A percentile compares a stretch with the other conserved stretches of the same genome.
These are phyloP conservation scores for Trichoderma guizhouense DNA, from an alignment of 2,329 filamentous ascomycete species.

Conservation along the genomic window DNA sequence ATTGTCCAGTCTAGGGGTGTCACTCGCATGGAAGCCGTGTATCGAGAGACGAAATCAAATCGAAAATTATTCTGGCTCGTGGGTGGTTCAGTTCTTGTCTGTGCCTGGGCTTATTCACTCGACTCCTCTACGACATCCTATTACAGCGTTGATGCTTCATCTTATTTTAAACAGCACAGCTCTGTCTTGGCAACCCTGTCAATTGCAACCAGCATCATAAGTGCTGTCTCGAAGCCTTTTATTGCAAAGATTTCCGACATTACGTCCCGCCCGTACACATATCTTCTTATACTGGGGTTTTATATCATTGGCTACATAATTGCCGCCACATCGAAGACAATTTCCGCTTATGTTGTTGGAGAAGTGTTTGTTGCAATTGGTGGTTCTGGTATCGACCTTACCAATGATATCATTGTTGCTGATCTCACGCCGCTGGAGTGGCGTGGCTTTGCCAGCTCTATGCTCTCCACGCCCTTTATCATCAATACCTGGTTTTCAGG, in stretches of 20 bases:
- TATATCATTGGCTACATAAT: slow-evolving; percentile 57
- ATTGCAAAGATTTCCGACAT: slow-evolving; percentile 61
- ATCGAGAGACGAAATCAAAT: slow-evolving; percentile 27
- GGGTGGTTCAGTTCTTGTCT: slow-evolving; percentile 29
- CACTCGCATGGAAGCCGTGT: slow-evolving; percentile 31
- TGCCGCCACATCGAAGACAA: slow-evolving; percentile 51
- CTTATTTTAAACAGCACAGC: slow-evolving; percentile 29
- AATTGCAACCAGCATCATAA: slow-evolving; percentile 36
- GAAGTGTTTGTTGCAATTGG: slow-evolving; percentile 59
- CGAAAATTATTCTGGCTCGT: slow-evolving; percentile 28
- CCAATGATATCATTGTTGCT: slow-evolving; percentile 61
- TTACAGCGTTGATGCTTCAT: slow-evolving; percentile 31
- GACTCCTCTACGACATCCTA: slow-evolving; percentile 30
- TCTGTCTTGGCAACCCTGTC: slow-evolving; percentile 27
- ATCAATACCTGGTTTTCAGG: slow-evolving; percentile 40
- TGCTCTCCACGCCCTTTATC: slow-evolving; percentile 31
- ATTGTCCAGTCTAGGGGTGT: slow-evolving; percentile 23
- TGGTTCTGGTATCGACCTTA: slow-evolving; percentile 55
- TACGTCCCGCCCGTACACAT: slow-evolving; percentile 60
- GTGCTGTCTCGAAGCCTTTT: slow-evolving; percentile 56
- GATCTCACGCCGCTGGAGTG: slow-evolving; percentile 53
- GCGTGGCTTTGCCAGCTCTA: slow-evolving; percentile 33
- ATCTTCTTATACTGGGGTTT: slow-evolving; percentile 50
- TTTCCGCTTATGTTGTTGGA: slow-evolving; percentile 50
- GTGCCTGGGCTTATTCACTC: slow-evolving; percentile 32